Percentiles rank a stretch among this genome's conserved stretches.
Evolutionary conservation across 1,284 basidiomycete species (phyloP).

Genomic region (Baeospora myosura): DNA sequence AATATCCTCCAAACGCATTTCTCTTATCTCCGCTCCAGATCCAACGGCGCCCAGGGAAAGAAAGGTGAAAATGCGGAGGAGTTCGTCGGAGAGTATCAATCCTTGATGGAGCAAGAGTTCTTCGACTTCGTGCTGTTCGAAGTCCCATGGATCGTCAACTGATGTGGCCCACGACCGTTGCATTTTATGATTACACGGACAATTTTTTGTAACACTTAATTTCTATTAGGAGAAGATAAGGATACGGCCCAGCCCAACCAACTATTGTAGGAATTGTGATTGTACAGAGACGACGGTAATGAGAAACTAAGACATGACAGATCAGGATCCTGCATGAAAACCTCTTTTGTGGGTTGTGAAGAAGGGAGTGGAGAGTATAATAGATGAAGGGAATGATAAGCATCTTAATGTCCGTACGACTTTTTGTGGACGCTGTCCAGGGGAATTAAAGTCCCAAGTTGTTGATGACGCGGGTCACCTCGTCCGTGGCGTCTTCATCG

Average conservation of each 20-base stretch:
- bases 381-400: background rate
- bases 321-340: background rate
- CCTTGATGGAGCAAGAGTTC: constrained; percentile 88
- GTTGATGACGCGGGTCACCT: constrained; percentile 71
- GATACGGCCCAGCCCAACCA: constrained; percentile 4
- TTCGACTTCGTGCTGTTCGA: constrained; percentile 90
- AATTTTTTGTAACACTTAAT: constrained; percentile 6
- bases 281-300: constrained; percentile 1
- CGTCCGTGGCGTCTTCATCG: constrained; percentile 59
- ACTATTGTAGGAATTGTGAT: background rate
- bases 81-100: constrained; percentile 83
- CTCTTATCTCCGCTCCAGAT: constrained; percentile 68
- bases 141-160: constrained; percentile 71
- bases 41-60: constrained; percentile 42
- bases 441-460: constrained; percentile 44
- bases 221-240: constrained; percentile 4
- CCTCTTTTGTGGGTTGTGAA: background rate
- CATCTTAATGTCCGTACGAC: background rate
- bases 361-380: background rate
- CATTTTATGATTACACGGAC: constrained; percentile 8
- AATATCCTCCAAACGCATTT: constrained; percentile 72
- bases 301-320: background rate
- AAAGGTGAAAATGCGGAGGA: constrained; percentile 47
- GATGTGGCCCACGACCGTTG: constrained; percentile 20
- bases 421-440: background rate